Evolutionary conservation across 1,139 yeast genomes (phyloP), one percentile per base, ranked within the genome.

Genomic region (Geotrichum phurueaensis): DNA sequence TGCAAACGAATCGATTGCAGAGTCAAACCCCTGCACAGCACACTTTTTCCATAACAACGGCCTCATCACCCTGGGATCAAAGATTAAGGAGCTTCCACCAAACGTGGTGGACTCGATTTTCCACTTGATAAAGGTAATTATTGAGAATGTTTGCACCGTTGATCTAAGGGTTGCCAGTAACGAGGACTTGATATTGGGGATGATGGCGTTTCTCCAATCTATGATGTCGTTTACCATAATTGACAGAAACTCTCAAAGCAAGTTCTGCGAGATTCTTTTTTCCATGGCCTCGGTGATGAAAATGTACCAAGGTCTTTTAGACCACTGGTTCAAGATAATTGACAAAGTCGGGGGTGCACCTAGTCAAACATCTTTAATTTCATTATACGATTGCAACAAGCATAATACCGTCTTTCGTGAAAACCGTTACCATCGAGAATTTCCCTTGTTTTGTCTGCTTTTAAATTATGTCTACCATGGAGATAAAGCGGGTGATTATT

Each of bases 401-500:
- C 25, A n/a, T 12, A 23, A 23, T n/a, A 13, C 29, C n/a, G 27
- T 7, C 10, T 15, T 51, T 15, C 22, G 20, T 2, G 54, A 54
- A 10, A 53, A 51, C 13, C 57, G 53, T 6, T 61, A 56, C 54
- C 51, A 55, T 39, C 52, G 63, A 36, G 61, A 61, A 25, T 61
- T 61, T 29, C 73, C 74, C 12, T 61, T 73, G 47, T 65, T 71
- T 43, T 65, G 67, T 54, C 59, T 71, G 39, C 63, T 73, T 13
- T 57, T 70, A 20, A 70, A 69, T 50, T 68, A 66, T 54, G 67
- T 71, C 12, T 65, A 68, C 53, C 70, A 67, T 36, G 72, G 68
- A 13, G 73, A 68, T 4, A 61, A 61, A 1, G 65, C 67, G 0
- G 76, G 76, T 15, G 72, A 70, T 27, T 66, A 65, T 51, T 67